Percentiles rank a stretch among this genome's conserved stretches.
These are phyloP conservation scores for Hypoxylon fuscum DNA, from an alignment of 495 filamentous ascomycete genomes.

Conservation along the genomic window DNA sequence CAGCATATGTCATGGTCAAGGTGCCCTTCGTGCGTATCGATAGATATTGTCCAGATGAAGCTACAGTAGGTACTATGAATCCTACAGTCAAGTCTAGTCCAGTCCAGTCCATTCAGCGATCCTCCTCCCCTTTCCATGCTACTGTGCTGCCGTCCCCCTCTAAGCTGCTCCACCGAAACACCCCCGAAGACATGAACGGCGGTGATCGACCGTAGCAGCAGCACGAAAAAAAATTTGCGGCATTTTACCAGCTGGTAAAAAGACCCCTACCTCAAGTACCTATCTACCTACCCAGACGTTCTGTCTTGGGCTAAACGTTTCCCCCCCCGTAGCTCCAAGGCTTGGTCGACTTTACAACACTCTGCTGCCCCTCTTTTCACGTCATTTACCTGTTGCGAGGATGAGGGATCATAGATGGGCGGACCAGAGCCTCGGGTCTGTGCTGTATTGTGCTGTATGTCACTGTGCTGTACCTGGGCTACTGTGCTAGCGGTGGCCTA, in stretches of 20 bases:
- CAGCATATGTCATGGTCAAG: conserved; percentile 17
- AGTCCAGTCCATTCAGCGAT: too few species aligned
- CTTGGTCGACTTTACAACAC: conserved; percentile 11
- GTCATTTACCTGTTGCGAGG: conserved; percentile 20
- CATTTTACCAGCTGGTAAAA: too few species aligned
- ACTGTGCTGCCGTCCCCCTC: not conserved
- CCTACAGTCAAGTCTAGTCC: not conserved
- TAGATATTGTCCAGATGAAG: conserved; percentile 1
- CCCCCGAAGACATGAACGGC: conserved; percentile 2
- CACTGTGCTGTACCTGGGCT: not conserved
- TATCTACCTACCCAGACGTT: not conserved
- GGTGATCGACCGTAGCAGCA: conserved; percentile 1
- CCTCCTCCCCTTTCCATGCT: not conserved
- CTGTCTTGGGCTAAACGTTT: not conserved
- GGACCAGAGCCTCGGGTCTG: conserved; percentile 17
- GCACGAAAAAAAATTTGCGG: too few species aligned
- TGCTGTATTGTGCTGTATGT: not conserved
- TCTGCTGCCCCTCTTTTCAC: conserved; percentile 31
- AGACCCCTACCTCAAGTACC: too few species aligned
- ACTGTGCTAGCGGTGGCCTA: not conserved
- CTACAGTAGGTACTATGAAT: not conserved
- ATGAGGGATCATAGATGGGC: conserved; percentile 11
- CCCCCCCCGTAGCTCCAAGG: not conserved
- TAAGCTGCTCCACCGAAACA: conserved; percentile 24
- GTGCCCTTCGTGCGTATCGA: conserved; percentile 20